These are phyloP conservation scores for Phytomonas francai DNA, from an alignment of 208 protist species.

Conservation along the genomic window DNA sequence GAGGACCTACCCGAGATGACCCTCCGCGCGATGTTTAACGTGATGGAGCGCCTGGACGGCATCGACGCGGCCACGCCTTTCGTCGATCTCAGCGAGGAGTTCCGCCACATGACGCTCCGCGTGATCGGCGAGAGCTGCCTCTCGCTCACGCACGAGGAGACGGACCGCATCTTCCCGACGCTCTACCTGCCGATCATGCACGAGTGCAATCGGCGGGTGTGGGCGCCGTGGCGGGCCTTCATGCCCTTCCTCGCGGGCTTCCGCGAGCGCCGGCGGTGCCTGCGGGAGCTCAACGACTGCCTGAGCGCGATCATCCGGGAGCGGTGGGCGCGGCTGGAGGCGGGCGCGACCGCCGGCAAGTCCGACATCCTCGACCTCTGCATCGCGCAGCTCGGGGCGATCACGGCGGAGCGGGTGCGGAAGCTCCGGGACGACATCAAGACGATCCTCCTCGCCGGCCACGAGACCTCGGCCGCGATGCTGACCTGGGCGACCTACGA, in stretches of 20 bases:
- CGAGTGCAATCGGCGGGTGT: slow-evolving; percentile 85
- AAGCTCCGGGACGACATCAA: slow-evolving; percentile 86
- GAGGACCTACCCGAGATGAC: slow-evolving; percentile 75
- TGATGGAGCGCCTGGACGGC: slow-evolving; percentile 52
- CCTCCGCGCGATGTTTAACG: slow-evolving; percentile 45
- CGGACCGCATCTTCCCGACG: slow-evolving; percentile 79
- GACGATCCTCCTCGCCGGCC: slow-evolving; percentile 84
- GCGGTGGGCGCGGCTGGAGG: slow-evolving; percentile 51
- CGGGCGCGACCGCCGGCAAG: neutral
- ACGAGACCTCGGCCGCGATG: slow-evolving; percentile 85
- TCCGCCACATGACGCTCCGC: slow-evolving; percentile 86
- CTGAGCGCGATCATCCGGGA: slow-evolving; percentile 63
- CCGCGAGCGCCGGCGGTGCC: slow-evolving; percentile 51
- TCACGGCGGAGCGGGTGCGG: slow-evolving; percentile 39
- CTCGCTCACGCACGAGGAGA: slow-evolving; percentile 74
- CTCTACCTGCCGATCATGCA: slow-evolving; percentile 88
- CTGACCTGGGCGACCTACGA: slow-evolving; percentile 90
- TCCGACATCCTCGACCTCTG: slow-evolving; percentile 74
- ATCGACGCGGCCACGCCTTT: slow-evolving; percentile 16
- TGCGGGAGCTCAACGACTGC: slow-evolving; percentile 64
- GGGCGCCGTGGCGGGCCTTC: slow-evolving; percentile 81
- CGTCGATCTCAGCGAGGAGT: slow-evolving; percentile 85
- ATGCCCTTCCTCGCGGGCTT: slow-evolving; percentile 73
- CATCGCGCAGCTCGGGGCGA: slow-evolving; percentile 70
- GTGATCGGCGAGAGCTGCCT: slow-evolving; percentile 82